Percentiles rank a stretch among this genome's conserved stretches.
phyloP scores from a whole-genome alignment of 225 moss, liverwort and hornwort species.

The Takakia lepidozioides region DNA sequence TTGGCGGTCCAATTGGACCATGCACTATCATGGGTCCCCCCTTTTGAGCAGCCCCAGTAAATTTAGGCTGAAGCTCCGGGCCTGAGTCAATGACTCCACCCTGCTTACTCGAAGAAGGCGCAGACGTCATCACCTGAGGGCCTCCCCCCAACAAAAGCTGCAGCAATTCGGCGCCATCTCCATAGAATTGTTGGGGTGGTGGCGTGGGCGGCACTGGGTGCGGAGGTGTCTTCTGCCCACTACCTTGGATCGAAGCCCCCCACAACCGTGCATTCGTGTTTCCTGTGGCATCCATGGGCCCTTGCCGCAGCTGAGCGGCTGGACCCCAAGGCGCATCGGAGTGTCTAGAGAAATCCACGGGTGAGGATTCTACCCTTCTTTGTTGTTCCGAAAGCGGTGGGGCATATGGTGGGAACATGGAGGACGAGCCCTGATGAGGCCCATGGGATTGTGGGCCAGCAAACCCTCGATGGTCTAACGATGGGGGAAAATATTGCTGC shows the following conservation, averaged over 20 bases:
- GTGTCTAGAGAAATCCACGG: constrained; percentile 19
- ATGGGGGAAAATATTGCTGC: constrained; percentile 13
- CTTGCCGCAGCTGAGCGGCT: constrained; percentile 41
- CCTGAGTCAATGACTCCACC: constrained; percentile 17
- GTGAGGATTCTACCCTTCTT: constrained; percentile 22
- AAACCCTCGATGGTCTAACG: constrained; percentile 12
- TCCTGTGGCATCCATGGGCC: constrained; percentile 23
- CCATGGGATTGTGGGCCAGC: constrained; percentile 10
- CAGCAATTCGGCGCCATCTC: constrained; percentile 74
- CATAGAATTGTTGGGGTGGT: constrained; percentile 71
- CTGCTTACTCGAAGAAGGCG: constrained; percentile 13
- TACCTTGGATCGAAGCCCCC: constrained; percentile 15
- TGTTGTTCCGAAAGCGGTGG: constrained; percentile 26
- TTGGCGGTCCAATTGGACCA: constrained; percentile 96
- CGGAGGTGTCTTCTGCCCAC: constrained; percentile 14
- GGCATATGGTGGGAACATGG: constrained; percentile 23
- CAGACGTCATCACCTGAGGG: constrained; percentile 14
- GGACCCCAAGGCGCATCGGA: constrained; percentile 33
- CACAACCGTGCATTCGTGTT: constrained; percentile 18
- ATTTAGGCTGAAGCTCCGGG: constrained; percentile 16
- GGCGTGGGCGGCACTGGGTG: constrained; percentile 14
- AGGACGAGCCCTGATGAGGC: constrained; percentile 14
- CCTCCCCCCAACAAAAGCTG: constrained; percentile 63
- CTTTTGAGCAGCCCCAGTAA: constrained; percentile 23
- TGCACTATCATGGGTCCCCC: constrained; percentile 50